Percentiles rank a stretch among this genome's conserved stretches.
These are phyloP conservation scores for Chalara sp. DNA, from an alignment of 2,329 filamentous ascomycete species.

Conservation along the genomic window DNA sequence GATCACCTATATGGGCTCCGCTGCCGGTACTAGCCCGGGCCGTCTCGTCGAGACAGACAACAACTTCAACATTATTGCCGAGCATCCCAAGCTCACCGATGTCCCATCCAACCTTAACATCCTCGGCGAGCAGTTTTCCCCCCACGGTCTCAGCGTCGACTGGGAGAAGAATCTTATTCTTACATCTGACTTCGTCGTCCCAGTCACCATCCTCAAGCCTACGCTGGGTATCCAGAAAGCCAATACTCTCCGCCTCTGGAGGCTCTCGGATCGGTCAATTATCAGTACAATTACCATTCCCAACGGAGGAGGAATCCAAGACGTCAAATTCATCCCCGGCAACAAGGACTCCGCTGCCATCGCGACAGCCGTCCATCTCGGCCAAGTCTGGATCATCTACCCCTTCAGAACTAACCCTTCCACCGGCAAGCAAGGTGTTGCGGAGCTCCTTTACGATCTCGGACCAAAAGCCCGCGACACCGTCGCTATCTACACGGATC, in stretches of 20 bases:
- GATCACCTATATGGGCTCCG: slow-evolving; percentile 29
- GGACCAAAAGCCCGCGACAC: slow-evolving; percentile 48
- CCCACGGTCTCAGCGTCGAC: slow-evolving; percentile 52
- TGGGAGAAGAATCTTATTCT: slow-evolving; percentile 50
- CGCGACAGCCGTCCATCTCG: slow-evolving; percentile 52
- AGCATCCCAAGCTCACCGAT: slow-evolving; percentile 48
- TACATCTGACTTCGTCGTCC: slow-evolving; percentile 57
- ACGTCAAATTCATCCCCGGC: slow-evolving; percentile 59
- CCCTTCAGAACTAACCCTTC: slow-evolving; percentile 45
- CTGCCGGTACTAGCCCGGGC: slow-evolving; percentile 50
- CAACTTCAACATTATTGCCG: slow-evolving; percentile 52
- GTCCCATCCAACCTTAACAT: slow-evolving; percentile 46
- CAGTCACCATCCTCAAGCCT: slow-evolving; percentile 54
- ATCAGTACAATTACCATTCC: slow-evolving; percentile 56
- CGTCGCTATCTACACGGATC: slow-evolving; percentile 54
- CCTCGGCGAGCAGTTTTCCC: slow-evolving; percentile 52
- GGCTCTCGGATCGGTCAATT: slow-evolving; percentile 44
- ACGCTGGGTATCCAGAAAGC: slow-evolving; percentile 45
- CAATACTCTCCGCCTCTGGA: slow-evolving; percentile 54
- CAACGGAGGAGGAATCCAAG: slow-evolving; percentile 52
- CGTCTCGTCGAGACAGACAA: slow-evolving; percentile 55
- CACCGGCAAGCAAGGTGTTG: slow-evolving; percentile 49
- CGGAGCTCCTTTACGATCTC: slow-evolving; percentile 51
- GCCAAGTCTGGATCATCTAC: slow-evolving; percentile 60
- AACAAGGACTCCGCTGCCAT: slow-evolving; percentile 51